Percentiles rank a stretch among this genome's conserved stretches.
Evolutionary conservation across 2,329 filamentous ascomycete species (phyloP).

Genomic region (Apiospora sp.): DNA sequence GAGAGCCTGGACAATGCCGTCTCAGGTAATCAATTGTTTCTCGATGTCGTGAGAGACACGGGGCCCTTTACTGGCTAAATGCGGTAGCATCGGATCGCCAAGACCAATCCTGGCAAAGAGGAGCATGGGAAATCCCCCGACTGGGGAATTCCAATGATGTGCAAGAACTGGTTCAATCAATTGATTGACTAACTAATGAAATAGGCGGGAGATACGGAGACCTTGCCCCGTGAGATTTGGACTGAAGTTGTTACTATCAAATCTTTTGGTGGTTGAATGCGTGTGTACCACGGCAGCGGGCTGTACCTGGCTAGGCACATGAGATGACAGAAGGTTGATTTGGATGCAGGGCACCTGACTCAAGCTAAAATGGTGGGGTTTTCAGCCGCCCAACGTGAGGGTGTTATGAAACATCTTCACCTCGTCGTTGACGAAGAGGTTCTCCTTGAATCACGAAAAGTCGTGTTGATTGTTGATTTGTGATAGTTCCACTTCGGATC

Average conservation of each 20-base stretch:
- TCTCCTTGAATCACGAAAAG: not conserved
- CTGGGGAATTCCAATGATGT: not conserved
- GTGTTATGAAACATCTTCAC: not conserved
- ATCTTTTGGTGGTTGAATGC: not conserved
- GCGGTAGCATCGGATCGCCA: not conserved
- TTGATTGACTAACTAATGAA: not conserved
- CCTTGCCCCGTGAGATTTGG: not conserved
- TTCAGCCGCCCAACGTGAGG: conserved; percentile 2
- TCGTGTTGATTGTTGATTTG: not conserved
- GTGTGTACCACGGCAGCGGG: not conserved
- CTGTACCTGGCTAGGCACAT: not conserved
- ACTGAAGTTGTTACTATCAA: not conserved
- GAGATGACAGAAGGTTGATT: conserved; percentile 15
- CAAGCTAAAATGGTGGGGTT: conserved; percentile 10
- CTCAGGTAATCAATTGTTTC: conserved; percentile 6
- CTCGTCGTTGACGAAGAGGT: not conserved
- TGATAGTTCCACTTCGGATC: not conserved
- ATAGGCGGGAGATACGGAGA: not conserved
- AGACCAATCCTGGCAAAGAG: conserved; percentile 10
- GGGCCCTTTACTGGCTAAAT: not conserved
- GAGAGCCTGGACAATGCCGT: not conserved
- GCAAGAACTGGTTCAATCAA: not conserved
- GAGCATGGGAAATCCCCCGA: not conserved
- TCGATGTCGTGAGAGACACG: not conserved
- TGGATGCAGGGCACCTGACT: not conserved